Evolutionary conservation across 1,284 basidiomycete species (phyloP).

Genomic region (Anthracocystis panici-leucophaei): DNA sequence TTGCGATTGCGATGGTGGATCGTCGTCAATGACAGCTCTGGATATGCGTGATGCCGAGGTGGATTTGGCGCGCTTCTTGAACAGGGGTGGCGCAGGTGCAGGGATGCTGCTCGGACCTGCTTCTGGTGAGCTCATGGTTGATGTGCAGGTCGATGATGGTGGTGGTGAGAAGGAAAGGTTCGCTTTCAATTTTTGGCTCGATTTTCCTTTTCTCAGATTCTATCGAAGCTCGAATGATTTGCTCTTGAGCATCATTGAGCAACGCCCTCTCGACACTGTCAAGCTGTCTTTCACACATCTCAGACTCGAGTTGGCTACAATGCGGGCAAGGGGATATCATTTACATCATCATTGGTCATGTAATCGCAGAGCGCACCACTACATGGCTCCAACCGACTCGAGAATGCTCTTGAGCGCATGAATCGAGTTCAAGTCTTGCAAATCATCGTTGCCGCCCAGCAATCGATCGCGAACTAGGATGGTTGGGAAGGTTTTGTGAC

Average conservation of each 20-base stretch:
- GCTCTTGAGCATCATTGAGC: too few species aligned
- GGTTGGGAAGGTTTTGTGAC: constrained; percentile 48
- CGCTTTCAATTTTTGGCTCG: neutral
- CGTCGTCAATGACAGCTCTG: constrained; percentile 3
- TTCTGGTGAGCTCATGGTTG: constrained; percentile 18
- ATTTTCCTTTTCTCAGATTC: neutral
- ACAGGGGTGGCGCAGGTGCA: constrained; percentile 9
- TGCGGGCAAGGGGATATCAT: constrained; percentile 4
- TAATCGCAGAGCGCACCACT: neutral
- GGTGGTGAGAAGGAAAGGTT: constrained; percentile 3
- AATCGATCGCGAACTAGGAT: constrained; percentile 33
- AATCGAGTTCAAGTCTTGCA: constrained; percentile 21
- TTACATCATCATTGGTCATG: constrained; percentile 1
- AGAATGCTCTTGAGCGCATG: constrained; percentile 29
- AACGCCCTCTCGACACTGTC: too few species aligned
- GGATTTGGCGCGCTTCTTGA: constrained; percentile 28
- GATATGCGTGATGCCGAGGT: constrained; percentile 18
- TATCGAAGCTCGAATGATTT: neutral
- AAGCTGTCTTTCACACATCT: neutral
- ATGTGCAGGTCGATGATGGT: too few species aligned
- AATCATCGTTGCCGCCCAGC: constrained; percentile 47
- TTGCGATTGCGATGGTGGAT: neutral
- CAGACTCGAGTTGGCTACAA: neutral
- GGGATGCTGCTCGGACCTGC: constrained; percentile 21
- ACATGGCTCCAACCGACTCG: constrained; percentile 27